Percentiles rank a stretch among this genome's conserved stretches.
Conservation (phyloP, 139 green algal species). For the Chlorokybus atmophyticus region DNA sequence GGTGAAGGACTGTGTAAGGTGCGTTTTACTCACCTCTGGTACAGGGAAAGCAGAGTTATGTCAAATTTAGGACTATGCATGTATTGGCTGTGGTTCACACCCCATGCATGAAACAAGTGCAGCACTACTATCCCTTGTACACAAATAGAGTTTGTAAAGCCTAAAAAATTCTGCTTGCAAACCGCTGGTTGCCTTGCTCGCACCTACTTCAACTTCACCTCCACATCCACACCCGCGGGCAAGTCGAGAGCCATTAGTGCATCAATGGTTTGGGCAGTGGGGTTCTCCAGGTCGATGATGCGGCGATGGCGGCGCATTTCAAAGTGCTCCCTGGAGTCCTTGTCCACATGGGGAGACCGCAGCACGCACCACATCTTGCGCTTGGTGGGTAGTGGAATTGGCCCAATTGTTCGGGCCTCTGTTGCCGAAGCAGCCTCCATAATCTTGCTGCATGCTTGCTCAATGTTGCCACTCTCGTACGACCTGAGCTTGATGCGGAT, state of each 20-base stretch:
- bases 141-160: too few relatives aligned
- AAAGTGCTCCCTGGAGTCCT: conserved; percentile 76
- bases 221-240: conserved; percentile 62
- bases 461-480: conserved; percentile 49
- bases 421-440: conserved; percentile 43
- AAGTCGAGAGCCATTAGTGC: conserved; percentile 69
- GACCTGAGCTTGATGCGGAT: conserved; percentile 61
- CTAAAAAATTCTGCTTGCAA: too few relatives aligned
- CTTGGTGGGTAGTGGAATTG: conserved; percentile 61
- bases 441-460: conserved; percentile 47
- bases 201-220: conserved; percentile 50
- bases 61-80: too few relatives aligned
- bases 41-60: too few relatives aligned
- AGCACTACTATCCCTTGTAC: too few relatives aligned
- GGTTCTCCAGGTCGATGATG: conserved; percentile 59
- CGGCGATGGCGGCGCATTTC: conserved; percentile 62
- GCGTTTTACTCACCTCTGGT: too few relatives aligned
- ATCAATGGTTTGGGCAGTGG: conserved; percentile 56
- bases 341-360: conserved; percentile 74
- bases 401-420: conserved; percentile 53
- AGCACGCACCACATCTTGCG: conserved; percentile 49
- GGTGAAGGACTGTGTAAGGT: too few relatives aligned
- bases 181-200: too few relatives aligned
- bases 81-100: too few relatives aligned
- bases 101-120: too few relatives aligned